Conservation (phyloP, 129 eudicot genomes). For the Pulicaria dysenterica region DNA sequence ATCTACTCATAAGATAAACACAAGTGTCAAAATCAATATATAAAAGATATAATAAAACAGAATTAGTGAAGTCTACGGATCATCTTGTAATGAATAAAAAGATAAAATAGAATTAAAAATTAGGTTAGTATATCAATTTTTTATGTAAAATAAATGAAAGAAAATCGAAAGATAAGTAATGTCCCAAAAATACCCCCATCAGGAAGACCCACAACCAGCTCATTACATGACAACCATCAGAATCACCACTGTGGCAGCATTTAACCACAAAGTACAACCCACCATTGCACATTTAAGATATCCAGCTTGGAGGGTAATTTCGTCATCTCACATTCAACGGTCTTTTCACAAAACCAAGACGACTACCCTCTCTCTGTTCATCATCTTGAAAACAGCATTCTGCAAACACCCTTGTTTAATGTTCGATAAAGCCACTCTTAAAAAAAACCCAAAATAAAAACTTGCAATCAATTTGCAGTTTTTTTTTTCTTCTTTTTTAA, state of each 20-base stretch:
- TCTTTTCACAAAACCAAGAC: constrained; percentile 43
- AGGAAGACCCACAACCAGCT: constrained; percentile 31
- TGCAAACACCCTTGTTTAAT: constrained; percentile 35
- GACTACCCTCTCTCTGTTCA: constrained; percentile 25
- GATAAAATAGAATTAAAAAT: too few species aligned
- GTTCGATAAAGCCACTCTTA: neutral
- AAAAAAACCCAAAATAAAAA: neutral
- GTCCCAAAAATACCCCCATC: too few species aligned
- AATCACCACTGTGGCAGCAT: neutral
- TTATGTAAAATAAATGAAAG: too few species aligned
- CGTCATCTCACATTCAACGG: constrained; percentile 38
- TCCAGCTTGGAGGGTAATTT: constrained; percentile 21
- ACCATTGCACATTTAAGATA: constrained; percentile 29
- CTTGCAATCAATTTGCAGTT: constrained; percentile 18
- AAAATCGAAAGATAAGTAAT: too few species aligned
- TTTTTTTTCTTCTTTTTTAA: neutral
- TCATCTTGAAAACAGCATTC: constrained; percentile 40
- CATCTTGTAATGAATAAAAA: too few species aligned
- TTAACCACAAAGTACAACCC: constrained; percentile 31
- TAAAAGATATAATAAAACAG: too few species aligned
- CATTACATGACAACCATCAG: constrained; percentile 11
- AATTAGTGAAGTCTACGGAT: too few species aligned
- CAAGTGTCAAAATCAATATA: too few species aligned
- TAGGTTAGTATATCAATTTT: too few species aligned
- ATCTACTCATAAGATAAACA: too few species aligned